Base-by-base conservation (phyloP, 108 stramenopile species). In the Nitzschia palea region DNA sequence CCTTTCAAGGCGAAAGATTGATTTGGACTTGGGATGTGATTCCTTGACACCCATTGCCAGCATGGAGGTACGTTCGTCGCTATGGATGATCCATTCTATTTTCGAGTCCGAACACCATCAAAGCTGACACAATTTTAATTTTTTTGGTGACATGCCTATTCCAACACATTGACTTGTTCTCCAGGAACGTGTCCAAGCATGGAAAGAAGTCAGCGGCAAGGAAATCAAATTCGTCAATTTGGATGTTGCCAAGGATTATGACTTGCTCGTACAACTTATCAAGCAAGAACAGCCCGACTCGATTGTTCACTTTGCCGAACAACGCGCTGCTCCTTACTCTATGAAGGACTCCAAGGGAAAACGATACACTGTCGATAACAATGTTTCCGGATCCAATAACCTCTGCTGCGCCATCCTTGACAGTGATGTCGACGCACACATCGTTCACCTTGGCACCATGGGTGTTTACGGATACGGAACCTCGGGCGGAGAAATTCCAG, bases 401-500 rank as follows among this genome's bases (percentile, higher is more conserved):
- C 73, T 98, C 55, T 94, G 95, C 68, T 90, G 91, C 60, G 98
- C 98, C 10, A 87, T 98, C 63, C 94, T 97, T 48, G 98, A 98
- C 57, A 71, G 87, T 10, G 98, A 91, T 15, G 75, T 96, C 32
- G 96, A 97, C 80, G 90, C 94, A 40, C 98, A 98, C 83, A 92
- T 98, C 69, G 96, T 97, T 44, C 98, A 98, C 74, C 86, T 98
- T 62, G 98, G 98, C 42, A 98, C 98, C 57, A 98, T 97, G 98
- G 98, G 98, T 40, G 98, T 98, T 33, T 98, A 98, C 69, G 98
- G 98, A 60, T 98, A 97, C 75, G 98, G 98, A 61, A 97, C 95
- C 47, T 93, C 93, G 17, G 98, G 97, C 55, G 97, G 97, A 57
- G 96, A 97, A 81, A 98, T 98, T 59, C 98, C 98, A 32, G 98